These are phyloP conservation scores for Sphaerulina musiva DNA, from an alignment of 2,329 filamentous ascomycete species.

Conservation along the genomic window DNA sequence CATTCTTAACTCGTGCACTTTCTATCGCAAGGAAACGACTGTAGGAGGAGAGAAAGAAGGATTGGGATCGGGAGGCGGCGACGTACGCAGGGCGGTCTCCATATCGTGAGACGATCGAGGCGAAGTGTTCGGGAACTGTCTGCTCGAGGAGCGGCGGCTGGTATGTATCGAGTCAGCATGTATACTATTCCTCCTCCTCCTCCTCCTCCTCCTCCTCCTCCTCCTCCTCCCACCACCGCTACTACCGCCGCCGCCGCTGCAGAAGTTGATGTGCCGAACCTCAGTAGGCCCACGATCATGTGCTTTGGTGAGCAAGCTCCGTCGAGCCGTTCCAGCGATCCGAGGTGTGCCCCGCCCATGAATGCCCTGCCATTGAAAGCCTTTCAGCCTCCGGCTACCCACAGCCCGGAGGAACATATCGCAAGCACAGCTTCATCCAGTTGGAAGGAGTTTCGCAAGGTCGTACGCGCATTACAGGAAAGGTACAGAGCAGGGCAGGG, in stretches of 20 bases:
- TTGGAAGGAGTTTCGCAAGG: conserved; percentile 1
- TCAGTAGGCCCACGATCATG: conserved; percentile 29
- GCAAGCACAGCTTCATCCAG: conserved; percentile 16
- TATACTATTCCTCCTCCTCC: neutral
- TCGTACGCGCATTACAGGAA: neutral
- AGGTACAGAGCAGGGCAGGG: neutral
- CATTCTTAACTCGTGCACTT: conserved; percentile 6
- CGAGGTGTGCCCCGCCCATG: neutral
- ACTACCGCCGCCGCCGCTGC: neutral
- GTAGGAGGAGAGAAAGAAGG: neutral
- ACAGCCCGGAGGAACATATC: conserved; percentile 23
- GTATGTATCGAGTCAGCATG: neutral
- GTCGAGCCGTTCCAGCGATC: neutral
- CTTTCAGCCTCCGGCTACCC: conserved; percentile 19
- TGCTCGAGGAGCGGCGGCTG: conserved; percentile 61
- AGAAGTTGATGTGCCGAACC: conserved; percentile 14
- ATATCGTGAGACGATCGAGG: conserved; percentile 54
- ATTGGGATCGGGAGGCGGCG: too few species aligned
- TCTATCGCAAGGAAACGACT: neutral
- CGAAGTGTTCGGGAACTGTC: conserved; percentile 69
- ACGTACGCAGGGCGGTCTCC: conserved; percentile 58
- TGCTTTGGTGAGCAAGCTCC: conserved; percentile 27
- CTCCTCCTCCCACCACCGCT: too few species aligned
- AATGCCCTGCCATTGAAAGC: neutral
- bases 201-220: too few species aligned